These are phyloP conservation scores for Paraglomus occultum DNA, from an alignment of 192 early-diverging fungal species.

Conservation along the genomic window DNA sequence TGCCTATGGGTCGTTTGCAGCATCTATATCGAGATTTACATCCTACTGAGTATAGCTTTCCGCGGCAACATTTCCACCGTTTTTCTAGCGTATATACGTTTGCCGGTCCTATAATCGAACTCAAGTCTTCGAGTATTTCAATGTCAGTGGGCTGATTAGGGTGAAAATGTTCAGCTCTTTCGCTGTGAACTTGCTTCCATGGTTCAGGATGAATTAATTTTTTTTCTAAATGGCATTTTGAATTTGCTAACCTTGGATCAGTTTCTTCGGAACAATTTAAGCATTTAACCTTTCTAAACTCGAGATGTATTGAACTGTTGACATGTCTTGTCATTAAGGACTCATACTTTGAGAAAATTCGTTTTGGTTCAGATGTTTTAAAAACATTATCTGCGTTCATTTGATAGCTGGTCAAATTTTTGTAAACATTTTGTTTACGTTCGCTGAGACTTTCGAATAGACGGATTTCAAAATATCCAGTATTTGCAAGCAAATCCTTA, in stretches of 20 bases:
- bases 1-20: too few species aligned
- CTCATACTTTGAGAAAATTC: neutral
- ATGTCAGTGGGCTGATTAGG: too few species aligned
- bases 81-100: too few species aligned
- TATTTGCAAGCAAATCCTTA: conserved; percentile 3
- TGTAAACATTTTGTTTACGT: neutral
- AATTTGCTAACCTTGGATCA: conserved; percentile 11
- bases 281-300: neutral
- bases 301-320: neutral
- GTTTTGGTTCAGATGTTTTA: conserved; percentile 19
- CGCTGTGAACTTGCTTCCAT: too few species aligned
- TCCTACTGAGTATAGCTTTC: too few species aligned
- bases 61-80: too few species aligned
- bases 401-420: conserved; percentile 4
- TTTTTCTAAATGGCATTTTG: conserved; percentile 8
- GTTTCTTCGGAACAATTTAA: conserved; percentile 6
- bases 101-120: too few species aligned
- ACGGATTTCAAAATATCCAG: neutral
- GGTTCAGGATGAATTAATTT: neutral
- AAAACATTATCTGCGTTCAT: neutral
- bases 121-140: too few species aligned
- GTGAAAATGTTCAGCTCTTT: too few species aligned
- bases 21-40: too few species aligned
- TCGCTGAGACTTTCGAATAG: conserved; percentile 15
- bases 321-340: conserved; percentile 6